Evolutionary conservation across 371 early-diverging fungal genomes (phyloP).

Genomic region (Entomophthora muscae): DNA sequence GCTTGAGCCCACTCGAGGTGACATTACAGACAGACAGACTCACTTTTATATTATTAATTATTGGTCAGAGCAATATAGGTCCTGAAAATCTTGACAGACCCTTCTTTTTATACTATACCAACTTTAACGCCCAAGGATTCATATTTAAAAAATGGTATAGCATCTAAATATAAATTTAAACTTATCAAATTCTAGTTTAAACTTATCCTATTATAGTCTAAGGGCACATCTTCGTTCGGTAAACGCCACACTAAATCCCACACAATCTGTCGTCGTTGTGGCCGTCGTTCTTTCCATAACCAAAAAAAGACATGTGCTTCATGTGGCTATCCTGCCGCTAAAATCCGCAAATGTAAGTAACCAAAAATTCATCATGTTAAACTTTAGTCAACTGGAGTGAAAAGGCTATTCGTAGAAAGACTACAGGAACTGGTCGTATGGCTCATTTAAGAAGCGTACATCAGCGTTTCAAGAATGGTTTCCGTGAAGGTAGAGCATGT

Average conservation of each 20-base stretch:
- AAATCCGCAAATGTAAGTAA: conserved; percentile 80
- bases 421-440: conserved; percentile 98
- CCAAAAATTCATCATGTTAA: neutral
- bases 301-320: conserved; percentile 98
- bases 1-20: no score
- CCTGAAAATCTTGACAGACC: no score
- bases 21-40: no score
- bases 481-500: conserved; percentile 56
- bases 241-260: conserved; percentile 99
- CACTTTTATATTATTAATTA: no score
- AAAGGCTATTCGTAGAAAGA: conserved; percentile 96
- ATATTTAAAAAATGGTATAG: neutral
- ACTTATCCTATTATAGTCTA: no score
- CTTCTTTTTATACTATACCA: neutral
- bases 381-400: conserved; percentile 76
- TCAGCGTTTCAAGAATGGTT: conserved; percentile 93
- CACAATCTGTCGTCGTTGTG: conserved; percentile 97
- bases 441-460: conserved; percentile 80
- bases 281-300: conserved; percentile 96
- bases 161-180: neutral
- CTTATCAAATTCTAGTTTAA: neutral
- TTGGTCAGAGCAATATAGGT: no score
- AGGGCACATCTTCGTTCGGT: conserved; percentile 99
- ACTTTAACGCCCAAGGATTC: neutral
- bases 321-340: conserved; percentile 98